Evolutionary conservation across 2,329 filamentous ascomycete species (phyloP).

Genomic region (Escovopsis weberi): DNA sequence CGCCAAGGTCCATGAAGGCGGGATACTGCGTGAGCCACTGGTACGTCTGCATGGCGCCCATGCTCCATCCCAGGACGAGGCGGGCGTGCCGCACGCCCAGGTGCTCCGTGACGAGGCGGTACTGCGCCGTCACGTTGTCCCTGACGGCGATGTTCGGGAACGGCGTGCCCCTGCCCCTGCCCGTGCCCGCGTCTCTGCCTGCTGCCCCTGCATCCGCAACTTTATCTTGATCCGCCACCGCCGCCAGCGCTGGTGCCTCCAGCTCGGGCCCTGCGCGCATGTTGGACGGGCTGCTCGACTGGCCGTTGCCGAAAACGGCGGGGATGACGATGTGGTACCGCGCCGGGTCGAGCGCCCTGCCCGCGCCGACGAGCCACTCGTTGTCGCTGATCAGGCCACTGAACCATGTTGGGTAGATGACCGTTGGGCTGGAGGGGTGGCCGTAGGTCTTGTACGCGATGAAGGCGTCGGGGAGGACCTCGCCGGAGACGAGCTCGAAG

Average conservation of each 20-base stretch:
- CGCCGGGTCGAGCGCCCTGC: slow-evolving; percentile 47
- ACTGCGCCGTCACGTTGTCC: slow-evolving; percentile 38
- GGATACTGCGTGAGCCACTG: slow-evolving; percentile 36
- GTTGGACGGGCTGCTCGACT: slow-evolving; percentile 39
- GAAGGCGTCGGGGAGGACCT: slow-evolving; percentile 45
- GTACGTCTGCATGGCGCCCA: slow-evolving; percentile 40
- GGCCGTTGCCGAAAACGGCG: slow-evolving; percentile 37
- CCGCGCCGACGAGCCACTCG: slow-evolving; percentile 55
- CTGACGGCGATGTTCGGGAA: slow-evolving; percentile 33
- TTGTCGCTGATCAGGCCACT: slow-evolving; percentile 49
- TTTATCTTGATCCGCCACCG: no score
- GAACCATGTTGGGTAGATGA: slow-evolving; percentile 70
- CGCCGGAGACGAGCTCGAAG: slow-evolving; percentile 51
- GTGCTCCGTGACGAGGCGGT: slow-evolving; percentile 24
- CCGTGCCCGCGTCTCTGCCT: no score
- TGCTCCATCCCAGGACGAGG: slow-evolving; percentile 39
- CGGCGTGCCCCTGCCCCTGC: slow-evolving; percentile 5
- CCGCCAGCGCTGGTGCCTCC: no score
- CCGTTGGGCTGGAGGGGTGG: slow-evolving; percentile 42
- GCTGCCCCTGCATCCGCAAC: no score
- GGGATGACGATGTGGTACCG: slow-evolving; percentile 35
- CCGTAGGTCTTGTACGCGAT: slow-evolving; percentile 71
- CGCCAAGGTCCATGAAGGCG: slow-evolving; percentile 28
- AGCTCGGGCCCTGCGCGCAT: slow-evolving; percentile 11
- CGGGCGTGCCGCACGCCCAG: slow-evolving; percentile 29